A percentile compares a stretch with the other conserved stretches of the same genome.
phyloP scores from a whole-genome alignment of 2,329 filamentous ascomycete genomes.

The Nemania serpens region DNA sequence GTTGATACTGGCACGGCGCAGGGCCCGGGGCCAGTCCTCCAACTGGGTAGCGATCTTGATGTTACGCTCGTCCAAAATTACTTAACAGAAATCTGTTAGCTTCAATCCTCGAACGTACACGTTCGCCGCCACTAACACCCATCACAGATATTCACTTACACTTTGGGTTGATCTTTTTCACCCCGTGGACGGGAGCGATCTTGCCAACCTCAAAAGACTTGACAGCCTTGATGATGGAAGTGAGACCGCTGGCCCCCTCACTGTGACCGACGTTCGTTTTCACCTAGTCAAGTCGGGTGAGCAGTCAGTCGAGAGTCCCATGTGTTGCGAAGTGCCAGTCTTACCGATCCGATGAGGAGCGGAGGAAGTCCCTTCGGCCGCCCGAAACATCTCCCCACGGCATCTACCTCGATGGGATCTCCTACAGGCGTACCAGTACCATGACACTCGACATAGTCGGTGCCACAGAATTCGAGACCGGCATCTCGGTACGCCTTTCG shows the following conservation, averaged over 20 bases:
- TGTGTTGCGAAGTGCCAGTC: too few species aligned
- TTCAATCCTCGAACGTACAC: background rate
- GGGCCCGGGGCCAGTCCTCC: background rate
- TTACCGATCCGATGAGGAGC: background rate
- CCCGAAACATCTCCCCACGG: background rate
- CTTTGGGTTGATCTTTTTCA: background rate
- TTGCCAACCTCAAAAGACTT: conserved; percentile 19
- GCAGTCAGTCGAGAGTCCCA: too few species aligned
- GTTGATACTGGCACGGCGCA: conserved; percentile 6
- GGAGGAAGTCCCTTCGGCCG: background rate
- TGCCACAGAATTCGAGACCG: background rate
- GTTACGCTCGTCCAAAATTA: background rate
- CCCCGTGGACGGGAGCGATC: conserved; percentile 20
- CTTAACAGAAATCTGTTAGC: background rate
- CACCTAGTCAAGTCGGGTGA: background rate
- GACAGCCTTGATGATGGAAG: conserved; percentile 28
- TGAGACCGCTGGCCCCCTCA: conserved; percentile 28
- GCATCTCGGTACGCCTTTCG: background rate
- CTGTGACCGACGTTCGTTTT: conserved; percentile 32
- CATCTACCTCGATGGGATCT: conserved; percentile 3
- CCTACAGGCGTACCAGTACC: conserved; percentile 10
- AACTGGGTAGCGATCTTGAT: background rate
- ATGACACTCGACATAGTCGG: conserved; percentile 10
- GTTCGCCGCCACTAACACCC: too few species aligned
- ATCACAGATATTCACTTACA: too few species aligned